phyloP scores from a whole-genome alignment of 225 moss, liverwort and hornwort species.

The Physcomitrium patens region DNA sequence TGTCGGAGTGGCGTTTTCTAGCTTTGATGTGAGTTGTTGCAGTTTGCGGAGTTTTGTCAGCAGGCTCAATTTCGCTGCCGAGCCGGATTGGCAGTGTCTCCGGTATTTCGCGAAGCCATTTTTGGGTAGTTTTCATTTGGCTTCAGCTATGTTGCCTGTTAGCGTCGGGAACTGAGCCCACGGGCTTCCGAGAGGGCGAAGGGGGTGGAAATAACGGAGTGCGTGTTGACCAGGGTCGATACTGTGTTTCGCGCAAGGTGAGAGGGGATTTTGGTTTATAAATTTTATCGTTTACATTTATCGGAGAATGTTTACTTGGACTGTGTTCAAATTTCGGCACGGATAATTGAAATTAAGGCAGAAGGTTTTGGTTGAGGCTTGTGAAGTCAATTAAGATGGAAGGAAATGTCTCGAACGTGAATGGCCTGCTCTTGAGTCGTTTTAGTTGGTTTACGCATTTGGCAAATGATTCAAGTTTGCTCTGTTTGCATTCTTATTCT shows the following conservation, averaged over 20 bases:
- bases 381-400: not conserved
- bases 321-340: slow-evolving; percentile 18
- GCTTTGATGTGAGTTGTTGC: too few species aligned
- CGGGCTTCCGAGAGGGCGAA: slow-evolving; percentile 64
- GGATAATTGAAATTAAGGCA: not conserved
- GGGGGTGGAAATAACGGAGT: slow-evolving; percentile 55
- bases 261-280: not conserved
- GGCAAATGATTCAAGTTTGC: not conserved
- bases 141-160: slow-evolving; percentile 58
- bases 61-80: not conserved
- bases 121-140: slow-evolving; percentile 20
- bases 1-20: not conserved
- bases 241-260: not conserved
- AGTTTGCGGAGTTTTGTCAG: not conserved
- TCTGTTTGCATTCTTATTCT: not conserved
- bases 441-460: not conserved
- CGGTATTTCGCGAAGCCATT: not conserved
- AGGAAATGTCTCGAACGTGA: not conserved
- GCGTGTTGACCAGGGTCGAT: slow-evolving; percentile 59
- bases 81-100: slow-evolving; percentile 14
- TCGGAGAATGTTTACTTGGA: slow-evolving; percentile 9
- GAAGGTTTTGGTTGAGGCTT: not conserved
- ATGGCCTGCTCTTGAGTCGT: not conserved
- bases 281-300: not conserved
- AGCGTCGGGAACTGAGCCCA: slow-evolving; percentile 61